Conservation (phyloP, 306 rosid genomes). For the Medicago ruthenica region DNA sequence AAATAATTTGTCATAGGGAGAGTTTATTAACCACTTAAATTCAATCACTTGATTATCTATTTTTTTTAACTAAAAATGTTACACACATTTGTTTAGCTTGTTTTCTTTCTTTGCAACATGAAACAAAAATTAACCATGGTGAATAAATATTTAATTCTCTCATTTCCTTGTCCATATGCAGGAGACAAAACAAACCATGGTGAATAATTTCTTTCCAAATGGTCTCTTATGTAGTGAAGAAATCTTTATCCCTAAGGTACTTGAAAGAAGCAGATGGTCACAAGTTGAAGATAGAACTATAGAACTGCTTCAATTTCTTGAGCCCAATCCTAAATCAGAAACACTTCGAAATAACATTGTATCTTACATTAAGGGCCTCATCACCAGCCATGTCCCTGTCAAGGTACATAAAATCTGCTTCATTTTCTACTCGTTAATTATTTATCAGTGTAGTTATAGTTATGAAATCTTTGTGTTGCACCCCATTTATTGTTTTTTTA, state of each 20-base stretch:
- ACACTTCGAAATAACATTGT: constrained; percentile 61
- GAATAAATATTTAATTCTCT: not conserved
- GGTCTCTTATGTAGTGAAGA: constrained; percentile 63
- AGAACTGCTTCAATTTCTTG: constrained; percentile 66
- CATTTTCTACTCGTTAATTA: not conserved
- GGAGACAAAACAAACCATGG: constrained; percentile 45
- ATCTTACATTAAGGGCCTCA: constrained; percentile 58
- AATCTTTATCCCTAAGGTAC: constrained; percentile 51
- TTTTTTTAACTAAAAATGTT: not conserved
- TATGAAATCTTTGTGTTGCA: no score
- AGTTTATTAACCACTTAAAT: no score
- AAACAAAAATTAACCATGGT: no score
- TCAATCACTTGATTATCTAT: no score
- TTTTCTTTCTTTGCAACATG: no score
- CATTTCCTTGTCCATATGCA: not conserved
- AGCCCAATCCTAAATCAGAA: constrained; percentile 67
- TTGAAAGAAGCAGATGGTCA: constrained; percentile 65
- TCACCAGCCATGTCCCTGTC: constrained; percentile 59
- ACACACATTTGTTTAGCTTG: not conserved
- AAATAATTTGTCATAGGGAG: no score
- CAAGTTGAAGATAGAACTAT: constrained; percentile 66
- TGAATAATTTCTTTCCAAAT: constrained; percentile 59
- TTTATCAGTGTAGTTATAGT: no score
- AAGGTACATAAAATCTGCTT: constrained; percentile 52
- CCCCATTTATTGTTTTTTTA: no score